Percentiles rank a stretch among this genome's conserved stretches.
Evolutionary conservation across 176 grass and related monocot species (phyloP).

Genomic region (Musa itinerans): DNA sequence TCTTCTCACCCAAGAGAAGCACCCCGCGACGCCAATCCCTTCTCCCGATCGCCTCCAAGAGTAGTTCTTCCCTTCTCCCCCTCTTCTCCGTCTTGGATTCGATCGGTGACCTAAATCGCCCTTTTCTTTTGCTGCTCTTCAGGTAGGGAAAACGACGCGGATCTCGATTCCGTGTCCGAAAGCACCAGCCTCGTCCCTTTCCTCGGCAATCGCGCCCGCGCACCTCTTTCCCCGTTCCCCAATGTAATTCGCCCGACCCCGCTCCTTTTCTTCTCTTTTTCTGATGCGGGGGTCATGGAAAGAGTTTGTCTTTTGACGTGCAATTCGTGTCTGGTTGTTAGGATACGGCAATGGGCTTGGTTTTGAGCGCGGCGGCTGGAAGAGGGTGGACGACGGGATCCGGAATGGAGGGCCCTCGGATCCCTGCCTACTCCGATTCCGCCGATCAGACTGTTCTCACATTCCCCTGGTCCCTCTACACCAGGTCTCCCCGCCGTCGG

Average conservation of each 20-base stretch:
- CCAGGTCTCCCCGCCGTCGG: conserved; percentile 67
- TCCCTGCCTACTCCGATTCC: conserved; percentile 28
- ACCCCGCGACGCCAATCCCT: conserved; percentile 28
- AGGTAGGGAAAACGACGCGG: conserved; percentile 8
- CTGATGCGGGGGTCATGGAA: neutral
- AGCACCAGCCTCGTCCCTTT: conserved; percentile 39
- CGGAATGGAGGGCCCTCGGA: conserved; percentile 78
- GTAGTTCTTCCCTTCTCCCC: conserved; percentile 4
- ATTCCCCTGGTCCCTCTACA: conserved; percentile 93
- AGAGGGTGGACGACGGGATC: conserved; percentile 97
- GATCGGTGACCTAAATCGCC: neutral
- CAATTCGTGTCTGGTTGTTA: conserved; percentile 17
- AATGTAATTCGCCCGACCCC: conserved; percentile 34
- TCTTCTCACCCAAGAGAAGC: conserved; percentile 18
- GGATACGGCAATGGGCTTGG: conserved; percentile 88
- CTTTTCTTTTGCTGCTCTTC: neutral
- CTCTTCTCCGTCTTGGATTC: neutral
- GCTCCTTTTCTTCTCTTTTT: neutral
- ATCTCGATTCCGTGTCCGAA: conserved; percentile 16
- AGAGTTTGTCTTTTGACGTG: neutral
- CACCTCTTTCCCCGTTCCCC: conserved; percentile 46
- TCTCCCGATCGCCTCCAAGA: conserved; percentile 52
- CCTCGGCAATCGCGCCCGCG: conserved; percentile 13
- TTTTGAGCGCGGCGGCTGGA: conserved; percentile 61
- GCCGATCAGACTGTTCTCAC: conserved; percentile 36